These are phyloP conservation scores for Fagopyrum tataricum DNA, from an alignment of 148 eudicot species.

Conservation along the genomic window DNA sequence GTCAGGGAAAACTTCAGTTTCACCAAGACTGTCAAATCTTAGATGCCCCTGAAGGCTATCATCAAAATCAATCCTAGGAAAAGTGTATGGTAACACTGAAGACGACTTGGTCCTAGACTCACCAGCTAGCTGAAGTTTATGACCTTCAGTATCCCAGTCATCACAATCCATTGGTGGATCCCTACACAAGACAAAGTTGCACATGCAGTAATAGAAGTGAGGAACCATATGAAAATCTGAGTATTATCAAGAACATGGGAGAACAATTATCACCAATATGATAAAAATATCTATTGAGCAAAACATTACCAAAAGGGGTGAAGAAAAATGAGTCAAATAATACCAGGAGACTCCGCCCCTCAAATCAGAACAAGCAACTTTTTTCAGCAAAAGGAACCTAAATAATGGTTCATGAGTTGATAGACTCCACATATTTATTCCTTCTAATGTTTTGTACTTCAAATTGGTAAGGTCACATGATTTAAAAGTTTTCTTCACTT, in stretches of 20 bases:
- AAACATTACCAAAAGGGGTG: not conserved
- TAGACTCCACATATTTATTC: not conserved
- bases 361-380: not conserved
- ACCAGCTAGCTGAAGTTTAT: conserved; percentile 67
- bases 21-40: conserved; percentile 87
- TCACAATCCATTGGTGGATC: conserved; percentile 85
- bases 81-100: conserved; percentile 66
- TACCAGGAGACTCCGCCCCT: not conserved
- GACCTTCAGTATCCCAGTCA: conserved; percentile 74
- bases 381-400: too few relatives aligned
- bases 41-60: conserved; percentile 69
- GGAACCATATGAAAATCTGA: not conserved
- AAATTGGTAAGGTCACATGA: not conserved
- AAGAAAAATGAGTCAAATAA: not conserved
- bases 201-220: not conserved
- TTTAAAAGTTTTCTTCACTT: not conserved
- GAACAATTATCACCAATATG: too few relatives aligned
- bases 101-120: conserved; percentile 73
- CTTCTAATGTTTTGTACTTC: not conserved
- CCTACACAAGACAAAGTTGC: conserved; percentile 30
- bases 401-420: too few relatives aligned
- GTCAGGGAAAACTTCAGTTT: conserved; percentile 89
- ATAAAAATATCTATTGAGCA: not conserved
- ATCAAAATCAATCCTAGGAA: conserved; percentile 91
- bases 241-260: too few relatives aligned